Evolutionary conservation across 164 flowering plant species (phyloP), one percentile per base, ranked within the genome.

Genomic region (Cinnamomum chago): DNA sequence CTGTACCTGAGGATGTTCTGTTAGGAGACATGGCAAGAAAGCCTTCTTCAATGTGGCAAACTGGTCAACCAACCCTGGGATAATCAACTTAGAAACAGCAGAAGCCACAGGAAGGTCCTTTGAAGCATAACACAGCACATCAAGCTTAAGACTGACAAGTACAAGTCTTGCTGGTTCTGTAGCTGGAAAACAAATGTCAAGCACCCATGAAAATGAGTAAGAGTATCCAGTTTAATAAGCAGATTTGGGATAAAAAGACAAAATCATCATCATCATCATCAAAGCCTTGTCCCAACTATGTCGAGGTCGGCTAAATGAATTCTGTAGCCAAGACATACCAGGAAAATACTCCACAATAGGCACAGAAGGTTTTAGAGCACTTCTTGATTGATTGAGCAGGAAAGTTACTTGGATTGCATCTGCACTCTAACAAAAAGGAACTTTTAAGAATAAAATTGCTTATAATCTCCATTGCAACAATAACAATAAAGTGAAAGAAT

Each of bases 41-140:
- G 72, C 68, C 40, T 84, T 86, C 84, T 81, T 90, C 83, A 93
- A 79, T 68, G 85, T 55, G 68, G 72, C 80, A 50, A 95, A 75
- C 81, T 95, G 98, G 72, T 89, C 90, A 79, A 80, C 77, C 73
- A 95, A 73, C 28, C 88, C 93, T 50, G 99, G 99, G 77, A 93
- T 80, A 28, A 95, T 70, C 80, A 95, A 79, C 75, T 82, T 86
- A 22, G 99, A 88, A 75, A 93, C 71, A 28, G 97, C 92, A 81
- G 73, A 50, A 23, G 69, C 80, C 77, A 93, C 75, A 12, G 89
- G 85, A 73, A 90, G 85, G 75, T 81, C 79, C 85, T 84, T 90
- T 64, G 83, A 77, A 15, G 90, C 88, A 86, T 89, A 95, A 82
- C 91, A 87, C 40, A 93, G 83, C 70, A 90, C 92, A 67, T 93